Percentiles rank a stretch among this genome's conserved stretches.
Conservation (phyloP, 768 basidiomycete genomes). For the Amanita fuliginea region DNA sequence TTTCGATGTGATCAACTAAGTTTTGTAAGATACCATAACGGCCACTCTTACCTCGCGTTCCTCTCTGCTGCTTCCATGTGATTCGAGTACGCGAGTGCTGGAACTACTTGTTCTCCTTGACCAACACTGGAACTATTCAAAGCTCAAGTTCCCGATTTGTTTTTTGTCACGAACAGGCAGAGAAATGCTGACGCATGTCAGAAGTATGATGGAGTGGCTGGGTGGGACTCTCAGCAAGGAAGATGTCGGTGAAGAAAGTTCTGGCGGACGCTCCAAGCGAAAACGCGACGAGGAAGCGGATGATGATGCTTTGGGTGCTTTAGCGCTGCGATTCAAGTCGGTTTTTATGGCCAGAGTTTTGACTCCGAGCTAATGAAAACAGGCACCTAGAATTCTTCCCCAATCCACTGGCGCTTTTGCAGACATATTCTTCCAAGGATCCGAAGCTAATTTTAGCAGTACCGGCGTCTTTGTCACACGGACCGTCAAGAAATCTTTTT, state of each 20-base stretch:
- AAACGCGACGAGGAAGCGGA: conserved; percentile 60
- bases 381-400: conserved; percentile 92
- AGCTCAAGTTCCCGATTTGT: conserved; percentile 80
- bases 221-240: conserved; percentile 92
- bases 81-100: conserved; percentile 88
- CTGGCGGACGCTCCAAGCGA: conserved; percentile 41
- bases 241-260: conserved; percentile 75
- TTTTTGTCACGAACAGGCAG: conserved; percentile 84
- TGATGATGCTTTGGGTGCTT: conserved; percentile 76
- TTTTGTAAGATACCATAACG: conserved; percentile 67
- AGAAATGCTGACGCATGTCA: conserved; percentile 88
- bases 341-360: conserved; percentile 12
- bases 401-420: conserved; percentile 67
- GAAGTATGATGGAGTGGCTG: conserved; percentile 99
- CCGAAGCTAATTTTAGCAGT: conserved; percentile 93
- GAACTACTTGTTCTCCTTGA: conserved; percentile 94
- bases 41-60: conserved; percentile 71
- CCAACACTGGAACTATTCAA: conserved; percentile 93
- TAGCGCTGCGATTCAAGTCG: conserved; percentile 83
- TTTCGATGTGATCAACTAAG: background rate
- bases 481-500: conserved; percentile 81
- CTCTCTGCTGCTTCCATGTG: conserved; percentile 85
- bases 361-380: conserved; percentile 1
- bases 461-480: conserved; percentile 87
- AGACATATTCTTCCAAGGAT: conserved; percentile 75